Evolutionary conservation across 208 protist species (phyloP), one percentile per base, ranked within the genome.

Genomic region (Phytomonas sp.): DNA sequence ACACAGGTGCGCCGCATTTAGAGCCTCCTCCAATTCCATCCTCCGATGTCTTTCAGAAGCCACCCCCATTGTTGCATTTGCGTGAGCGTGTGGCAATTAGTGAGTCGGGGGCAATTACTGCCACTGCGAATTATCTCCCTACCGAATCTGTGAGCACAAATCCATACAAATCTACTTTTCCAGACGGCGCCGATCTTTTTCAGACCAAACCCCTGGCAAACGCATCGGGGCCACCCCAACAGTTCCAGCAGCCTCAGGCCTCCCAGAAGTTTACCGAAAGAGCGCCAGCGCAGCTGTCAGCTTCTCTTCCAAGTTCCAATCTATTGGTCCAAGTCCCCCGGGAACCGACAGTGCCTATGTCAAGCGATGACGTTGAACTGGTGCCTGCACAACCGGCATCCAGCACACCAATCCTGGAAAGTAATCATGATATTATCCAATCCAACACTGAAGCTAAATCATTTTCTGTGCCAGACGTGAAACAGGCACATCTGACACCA

Each of bases 11-110:
- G 19, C 40, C 6, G 40, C 19, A 49, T 61, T 31, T 87, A 11
- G 66, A 63, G 7, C 78, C 75, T 29, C 88, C 88, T 4, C 62
- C 81, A 26, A 63, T 94, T 36, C 88, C 88, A 11, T 52, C 88
- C 56, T 81, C 76, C 52, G 74, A 66, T 70, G 88, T 94, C 7
- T 90, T 88, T 64, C 67, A 64, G 6, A 74, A 75, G 0, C 83
- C 85, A 11, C 81, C 78, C 6, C 60, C 85, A 16, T 69, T 94
- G 16, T 70, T 87, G 33, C 77, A 60, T 19, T 68, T 85, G 0
- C 66, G 63, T 4, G 33, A n/a, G 49, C 67, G 36, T 19, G 34
- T 40, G 23, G 29, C 31, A 29, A 16, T 26, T 30, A 42, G 31
- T n/a, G 32, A 36, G 36, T 36, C 32, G n/a, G 8, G 40, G n/a